Conservation (phyloP, 352 stramenopile species). For the Aphanomyces astaci region DNA sequence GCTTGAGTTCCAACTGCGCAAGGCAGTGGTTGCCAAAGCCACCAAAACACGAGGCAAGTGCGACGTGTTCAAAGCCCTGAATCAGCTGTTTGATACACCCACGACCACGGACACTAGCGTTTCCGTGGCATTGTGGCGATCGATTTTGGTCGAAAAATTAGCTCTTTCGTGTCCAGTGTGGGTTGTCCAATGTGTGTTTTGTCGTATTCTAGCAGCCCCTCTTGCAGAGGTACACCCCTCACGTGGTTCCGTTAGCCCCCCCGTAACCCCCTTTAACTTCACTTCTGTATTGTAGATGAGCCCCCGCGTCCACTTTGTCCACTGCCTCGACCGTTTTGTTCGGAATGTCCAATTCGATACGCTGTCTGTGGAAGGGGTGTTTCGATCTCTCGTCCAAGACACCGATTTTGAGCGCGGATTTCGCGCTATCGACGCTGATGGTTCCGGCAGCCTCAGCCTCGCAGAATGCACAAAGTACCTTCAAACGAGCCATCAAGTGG, state of each 20-base stretch:
- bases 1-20: conserved; percentile 41
- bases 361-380: conserved; percentile 37
- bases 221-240: conserved; percentile 28
- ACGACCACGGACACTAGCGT: background rate
- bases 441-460: conserved; percentile 30
- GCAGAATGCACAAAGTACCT: conserved; percentile 34
- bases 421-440: conserved; percentile 30
- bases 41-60: conserved; percentile 27
- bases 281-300: conserved; percentile 19
- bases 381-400: conserved; percentile 29
- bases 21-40: conserved; percentile 25
- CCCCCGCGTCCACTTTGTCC: background rate
- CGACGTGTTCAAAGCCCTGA: conserved; percentile 30
- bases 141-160: conserved; percentile 35
- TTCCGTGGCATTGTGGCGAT: conserved; percentile 27
- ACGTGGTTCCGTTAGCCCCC: no score
- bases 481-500: conserved; percentile 28
- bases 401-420: conserved; percentile 33
- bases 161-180: conserved; percentile 25
- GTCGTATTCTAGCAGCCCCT: conserved; percentile 24
- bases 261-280: no score
- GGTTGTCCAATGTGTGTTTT: conserved; percentile 31
- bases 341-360: conserved; percentile 28
- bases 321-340: conserved; percentile 31
- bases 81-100: conserved; percentile 24